Evolutionary conservation across 164 flowering plant genomes (phyloP).

Genomic region (Magnolia changhungtana): DNA sequence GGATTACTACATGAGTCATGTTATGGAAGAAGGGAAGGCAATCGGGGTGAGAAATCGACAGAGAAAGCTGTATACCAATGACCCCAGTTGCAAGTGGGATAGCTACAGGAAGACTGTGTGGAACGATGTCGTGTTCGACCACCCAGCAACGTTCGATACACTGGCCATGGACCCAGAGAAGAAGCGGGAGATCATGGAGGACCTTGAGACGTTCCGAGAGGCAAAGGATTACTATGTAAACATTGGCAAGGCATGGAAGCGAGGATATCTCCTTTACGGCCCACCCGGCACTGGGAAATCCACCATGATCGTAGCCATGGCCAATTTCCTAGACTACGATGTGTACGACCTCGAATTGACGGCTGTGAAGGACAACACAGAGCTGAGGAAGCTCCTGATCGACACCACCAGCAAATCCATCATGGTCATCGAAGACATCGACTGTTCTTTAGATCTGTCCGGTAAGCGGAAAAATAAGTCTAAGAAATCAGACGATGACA

Average conservation of each 20-base stretch:
- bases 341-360: slow-evolving; percentile 65
- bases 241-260: slow-evolving; percentile 61
- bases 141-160: slow-evolving; percentile 55
- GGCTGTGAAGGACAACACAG: slow-evolving; percentile 48
- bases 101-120: slow-evolving; percentile 36
- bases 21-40: slow-evolving; percentile 43
- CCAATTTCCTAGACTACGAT: slow-evolving; percentile 53
- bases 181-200: slow-evolving; percentile 51
- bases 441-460: slow-evolving; percentile 64
- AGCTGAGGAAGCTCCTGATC: slow-evolving; percentile 51
- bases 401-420: slow-evolving; percentile 50
- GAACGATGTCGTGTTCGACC: slow-evolving; percentile 55
- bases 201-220: slow-evolving; percentile 38
- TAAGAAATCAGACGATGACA: slow-evolving; percentile 17
- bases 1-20: slow-evolving; percentile 37
- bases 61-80: slow-evolving; percentile 56
- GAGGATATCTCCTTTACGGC: slow-evolving; percentile 65
- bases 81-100: slow-evolving; percentile 23
- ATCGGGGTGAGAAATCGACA: slow-evolving; percentile 36
- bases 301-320: slow-evolving; percentile 68
- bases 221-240: slow-evolving; percentile 49
- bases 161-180: slow-evolving; percentile 50
- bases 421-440: slow-evolving; percentile 66
- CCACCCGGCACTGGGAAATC: slow-evolving; percentile 72
- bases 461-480: slow-evolving; percentile 39